A percentile compares a stretch with the other conserved stretches of the same genome.
Evolutionary conservation across 108 stramenopile genomes (phyloP).

Genomic region (Cyclotella distinguenda): DNA sequence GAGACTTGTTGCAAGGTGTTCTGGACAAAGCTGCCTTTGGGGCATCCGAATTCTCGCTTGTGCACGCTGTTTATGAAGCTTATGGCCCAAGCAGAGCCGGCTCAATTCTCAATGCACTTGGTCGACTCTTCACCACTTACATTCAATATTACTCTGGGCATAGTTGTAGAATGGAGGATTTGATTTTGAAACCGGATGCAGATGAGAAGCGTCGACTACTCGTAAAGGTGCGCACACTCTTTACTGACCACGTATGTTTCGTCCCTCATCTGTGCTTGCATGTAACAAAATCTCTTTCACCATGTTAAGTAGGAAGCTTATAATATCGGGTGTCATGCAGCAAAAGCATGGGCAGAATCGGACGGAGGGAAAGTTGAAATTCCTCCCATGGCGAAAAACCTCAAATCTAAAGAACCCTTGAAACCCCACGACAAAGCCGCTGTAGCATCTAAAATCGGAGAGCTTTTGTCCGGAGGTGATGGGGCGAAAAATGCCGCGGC

Average conservation of each 20-base stretch:
- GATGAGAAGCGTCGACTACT: constrained; percentile 74
- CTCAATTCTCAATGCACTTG: constrained; percentile 85
- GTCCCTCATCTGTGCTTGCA: too few relatives aligned
- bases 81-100: constrained; percentile 94
- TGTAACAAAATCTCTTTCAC: neutral
- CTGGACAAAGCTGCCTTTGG: constrained; percentile 98
- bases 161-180: constrained; percentile 97
- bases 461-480: constrained; percentile 78
- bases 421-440: constrained; percentile 84
- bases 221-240: constrained; percentile 48
- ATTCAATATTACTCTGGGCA: constrained; percentile 94
- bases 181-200: constrained; percentile 84
- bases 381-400: constrained; percentile 47
- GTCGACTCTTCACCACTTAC: constrained; percentile 95
- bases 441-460: constrained; percentile 71
- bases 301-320: constrained; percentile 57
- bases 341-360: constrained; percentile 91
- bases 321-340: constrained; percentile 80
- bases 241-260: too few relatives aligned
- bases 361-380: constrained; percentile 90
- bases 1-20: constrained; percentile 92
- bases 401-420: constrained; percentile 50
- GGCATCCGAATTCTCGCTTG: constrained; percentile 87
- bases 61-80: constrained; percentile 96
- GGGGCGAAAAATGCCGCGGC: constrained; percentile 82